Percentiles rank a stretch among this genome's conserved stretches.
Conservation (phyloP, 2,329 filamentous ascomycete genomes). For the Aureobasidium uvarum region DNA sequence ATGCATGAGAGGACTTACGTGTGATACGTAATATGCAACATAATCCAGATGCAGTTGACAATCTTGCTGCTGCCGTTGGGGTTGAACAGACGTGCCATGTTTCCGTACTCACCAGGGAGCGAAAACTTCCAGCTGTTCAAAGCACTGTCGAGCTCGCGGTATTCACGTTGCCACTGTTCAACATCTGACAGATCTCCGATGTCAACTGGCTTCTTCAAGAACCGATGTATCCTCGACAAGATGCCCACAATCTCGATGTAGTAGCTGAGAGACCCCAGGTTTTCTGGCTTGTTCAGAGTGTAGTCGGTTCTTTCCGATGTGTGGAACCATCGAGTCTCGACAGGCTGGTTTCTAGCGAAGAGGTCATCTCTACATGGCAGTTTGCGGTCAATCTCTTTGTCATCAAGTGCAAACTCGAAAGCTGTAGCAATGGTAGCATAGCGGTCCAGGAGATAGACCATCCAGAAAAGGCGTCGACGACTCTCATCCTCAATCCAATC, state of each 20-base stretch:
- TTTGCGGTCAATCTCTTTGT: conserved; percentile 83
- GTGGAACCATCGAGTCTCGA: conserved; percentile 80
- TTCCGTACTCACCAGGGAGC: conserved; percentile 78
- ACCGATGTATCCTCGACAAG: conserved; percentile 81
- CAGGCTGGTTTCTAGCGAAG: conserved; percentile 77
- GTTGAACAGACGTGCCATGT: conserved; percentile 75
- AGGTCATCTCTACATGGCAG: conserved; percentile 85
- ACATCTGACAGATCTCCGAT: conserved; percentile 82
- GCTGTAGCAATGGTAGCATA: conserved; percentile 89
- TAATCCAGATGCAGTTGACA: conserved; percentile 80
- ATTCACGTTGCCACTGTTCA: conserved; percentile 83
- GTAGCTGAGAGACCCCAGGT: conserved; percentile 82
- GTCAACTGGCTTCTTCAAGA: conserved; percentile 84
- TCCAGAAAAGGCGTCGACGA: conserved; percentile 83
- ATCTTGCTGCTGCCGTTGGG: conserved; percentile 59
- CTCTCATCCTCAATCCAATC: conserved; percentile 91
- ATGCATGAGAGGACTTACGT: conserved; percentile 54
- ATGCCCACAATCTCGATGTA: conserved; percentile 89
- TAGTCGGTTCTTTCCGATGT: conserved; percentile 42
- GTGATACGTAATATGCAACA: conserved; percentile 87
- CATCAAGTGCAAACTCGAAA: conserved; percentile 85
- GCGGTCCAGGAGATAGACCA: conserved; percentile 85
- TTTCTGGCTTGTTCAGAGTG: conserved; percentile 68
- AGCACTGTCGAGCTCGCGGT: conserved; percentile 78
- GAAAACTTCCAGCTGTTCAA: conserved; percentile 81